A percentile compares a stretch with the other conserved stretches of the same genome.
Evolutionary conservation across 257 asterid genomes (phyloP).

Genomic region (Fraxinus anomala): DNA sequence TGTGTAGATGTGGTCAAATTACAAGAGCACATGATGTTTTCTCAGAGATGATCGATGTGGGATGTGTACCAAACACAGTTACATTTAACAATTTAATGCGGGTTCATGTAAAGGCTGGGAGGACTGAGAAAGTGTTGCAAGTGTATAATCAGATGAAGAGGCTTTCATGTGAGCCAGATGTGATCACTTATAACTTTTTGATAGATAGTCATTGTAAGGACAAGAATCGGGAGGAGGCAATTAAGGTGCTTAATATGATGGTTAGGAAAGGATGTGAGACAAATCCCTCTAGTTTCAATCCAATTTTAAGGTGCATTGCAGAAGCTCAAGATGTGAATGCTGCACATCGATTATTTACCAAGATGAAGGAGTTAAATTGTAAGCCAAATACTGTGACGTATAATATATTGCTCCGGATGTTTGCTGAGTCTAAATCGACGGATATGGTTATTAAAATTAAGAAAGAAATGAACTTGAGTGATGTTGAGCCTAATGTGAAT

Average conservation of each 20-base stretch:
- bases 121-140: constrained; percentile 82
- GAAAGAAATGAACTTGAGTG: constrained; percentile 76
- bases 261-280: constrained; percentile 65
- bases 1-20: constrained; percentile 86
- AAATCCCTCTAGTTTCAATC: constrained; percentile 65
- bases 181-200: constrained; percentile 75
- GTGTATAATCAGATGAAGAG: constrained; percentile 88
- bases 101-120: constrained; percentile 86
- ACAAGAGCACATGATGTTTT: constrained; percentile 92
- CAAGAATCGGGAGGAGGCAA: constrained; percentile 71
- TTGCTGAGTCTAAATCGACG: constrained; percentile 63
- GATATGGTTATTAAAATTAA: constrained; percentile 89
- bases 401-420: constrained; percentile 87
- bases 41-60: constrained; percentile 77
- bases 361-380: constrained; percentile 74
- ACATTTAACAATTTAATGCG: constrained; percentile 86
- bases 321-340: constrained; percentile 71
- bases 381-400: constrained; percentile 69
- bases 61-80: constrained; percentile 68
- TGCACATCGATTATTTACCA: constrained; percentile 67
- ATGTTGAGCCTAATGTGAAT: constrained; percentile 79
- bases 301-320: constrained; percentile 74
- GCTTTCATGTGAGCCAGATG: constrained; percentile 69
- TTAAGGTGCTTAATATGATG: constrained; percentile 70
- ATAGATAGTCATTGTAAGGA: constrained; percentile 80